Conservation (phyloP, 352 stramenopile genomes). For the Pythium phragmitis region DNA sequence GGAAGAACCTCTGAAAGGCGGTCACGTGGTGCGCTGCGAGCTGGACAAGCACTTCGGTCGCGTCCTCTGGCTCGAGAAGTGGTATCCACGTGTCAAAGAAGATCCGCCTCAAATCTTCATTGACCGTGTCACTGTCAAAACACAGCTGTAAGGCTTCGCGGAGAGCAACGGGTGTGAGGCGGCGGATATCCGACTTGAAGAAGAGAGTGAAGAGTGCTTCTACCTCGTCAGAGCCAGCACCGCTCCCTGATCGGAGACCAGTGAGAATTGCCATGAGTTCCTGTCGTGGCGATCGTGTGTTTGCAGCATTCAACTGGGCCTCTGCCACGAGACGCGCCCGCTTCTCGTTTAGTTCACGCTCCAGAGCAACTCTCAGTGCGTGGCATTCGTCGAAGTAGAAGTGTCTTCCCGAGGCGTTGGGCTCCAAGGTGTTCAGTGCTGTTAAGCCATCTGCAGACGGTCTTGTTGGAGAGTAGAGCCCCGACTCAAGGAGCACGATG, state of each 20-base stretch:
- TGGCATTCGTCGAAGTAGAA: slow-evolving; percentile 59
- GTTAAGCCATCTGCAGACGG: background rate
- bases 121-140: slow-evolving; percentile 21
- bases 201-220: slow-evolving; percentile 39
- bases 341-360: slow-evolving; percentile 13
- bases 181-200: slow-evolving; percentile 34
- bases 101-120: slow-evolving; percentile 21
- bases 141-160: slow-evolving; percentile 40
- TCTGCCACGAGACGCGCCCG: slow-evolving; percentile 16
- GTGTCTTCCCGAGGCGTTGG: background rate
- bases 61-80: slow-evolving; percentile 27
- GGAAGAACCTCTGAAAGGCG: slow-evolving; percentile 47
- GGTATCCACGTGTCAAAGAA: slow-evolving; percentile 46
- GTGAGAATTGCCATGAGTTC: slow-evolving; percentile 34
- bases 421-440: background rate
- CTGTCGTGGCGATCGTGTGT: slow-evolving; percentile 19
- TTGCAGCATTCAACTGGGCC: slow-evolving; percentile 6
- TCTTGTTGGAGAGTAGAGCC: slow-evolving; percentile 31
- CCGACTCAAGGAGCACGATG: slow-evolving; percentile 49
- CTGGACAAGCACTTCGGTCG: slow-evolving; percentile 30
- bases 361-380: slow-evolving; percentile 22
- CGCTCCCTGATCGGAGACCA: slow-evolving; percentile 25
- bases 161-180: slow-evolving; percentile 31
- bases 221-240: slow-evolving; percentile 23
- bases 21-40: slow-evolving; percentile 30